Conservation (phyloP, 1,284 basidiomycete genomes). For the Sanguinoderma infundibulare region DNA sequence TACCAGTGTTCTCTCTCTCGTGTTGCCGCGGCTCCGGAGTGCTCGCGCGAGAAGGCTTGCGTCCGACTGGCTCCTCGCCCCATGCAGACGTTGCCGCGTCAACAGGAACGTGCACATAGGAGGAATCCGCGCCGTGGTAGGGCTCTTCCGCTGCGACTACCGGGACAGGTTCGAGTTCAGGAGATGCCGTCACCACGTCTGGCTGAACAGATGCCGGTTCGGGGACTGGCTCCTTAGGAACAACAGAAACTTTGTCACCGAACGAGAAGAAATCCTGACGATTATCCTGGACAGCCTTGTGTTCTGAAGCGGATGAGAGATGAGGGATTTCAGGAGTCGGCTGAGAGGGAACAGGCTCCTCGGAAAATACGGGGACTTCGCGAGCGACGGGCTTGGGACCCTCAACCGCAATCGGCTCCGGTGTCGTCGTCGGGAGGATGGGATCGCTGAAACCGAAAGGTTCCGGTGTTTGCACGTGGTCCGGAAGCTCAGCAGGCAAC, state of each 20-base stretch:
- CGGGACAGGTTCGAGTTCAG: slow-evolving; percentile 1
- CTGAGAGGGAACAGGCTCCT: background rate
- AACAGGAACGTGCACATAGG: slow-evolving; percentile 17
- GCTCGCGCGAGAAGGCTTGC: slow-evolving; percentile 18
- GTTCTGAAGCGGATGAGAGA: slow-evolving; percentile 10
- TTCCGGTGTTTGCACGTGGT: slow-evolving; percentile 3
- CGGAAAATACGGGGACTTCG: slow-evolving; percentile 9
- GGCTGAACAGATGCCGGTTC: slow-evolving; percentile 1
- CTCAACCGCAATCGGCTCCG: slow-evolving; percentile 12
- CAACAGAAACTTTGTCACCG: slow-evolving; percentile 20
- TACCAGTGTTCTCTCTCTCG: slow-evolving; percentile 18
- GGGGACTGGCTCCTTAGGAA: background rate
- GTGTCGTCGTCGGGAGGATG: slow-evolving; percentile 5
- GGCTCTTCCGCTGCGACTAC: slow-evolving; percentile 1
- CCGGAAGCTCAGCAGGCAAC: slow-evolving; percentile 7
- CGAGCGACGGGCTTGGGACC: slow-evolving; percentile 14
- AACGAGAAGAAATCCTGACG: slow-evolving; percentile 31
- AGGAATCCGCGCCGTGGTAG: background rate
- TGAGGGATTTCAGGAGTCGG: background rate
- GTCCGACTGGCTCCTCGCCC: slow-evolving; percentile 21
- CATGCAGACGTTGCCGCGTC: slow-evolving; percentile 26
- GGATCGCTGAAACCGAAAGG: slow-evolving; percentile 24
- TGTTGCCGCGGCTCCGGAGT: background rate
- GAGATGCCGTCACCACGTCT: background rate
- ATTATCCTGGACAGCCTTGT: slow-evolving; percentile 13